Percentiles rank a stretch among this genome's conserved stretches.
These are phyloP conservation scores for Cryptococcus jaspeensis DNA, from an alignment of 1,284 basidiomycete genomes.

Conservation along the genomic window DNA sequence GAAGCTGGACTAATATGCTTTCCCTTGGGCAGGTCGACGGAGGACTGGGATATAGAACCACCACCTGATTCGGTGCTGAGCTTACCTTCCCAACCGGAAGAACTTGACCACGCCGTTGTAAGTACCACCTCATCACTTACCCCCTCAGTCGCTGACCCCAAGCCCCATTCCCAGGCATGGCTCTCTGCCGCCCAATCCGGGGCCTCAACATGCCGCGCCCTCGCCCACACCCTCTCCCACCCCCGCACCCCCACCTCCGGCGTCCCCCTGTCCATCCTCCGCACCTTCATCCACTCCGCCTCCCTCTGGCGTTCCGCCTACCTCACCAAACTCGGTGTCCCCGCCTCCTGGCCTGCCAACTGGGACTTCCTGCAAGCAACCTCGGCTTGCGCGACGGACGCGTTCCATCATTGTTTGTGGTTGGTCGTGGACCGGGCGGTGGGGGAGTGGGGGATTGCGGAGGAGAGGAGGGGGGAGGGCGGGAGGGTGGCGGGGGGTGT, in stretches of 20 bases:
- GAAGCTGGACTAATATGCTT: conserved; percentile 11
- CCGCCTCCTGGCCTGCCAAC: conserved; percentile 71
- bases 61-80: conserved; percentile 14
- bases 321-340: conserved; percentile 75
- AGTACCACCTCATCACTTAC: neutral
- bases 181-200: conserved; percentile 67
- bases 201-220: conserved; percentile 72
- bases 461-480: conserved; percentile 42
- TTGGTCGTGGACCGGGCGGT: conserved; percentile 54
- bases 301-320: conserved; percentile 73
- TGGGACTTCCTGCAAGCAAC: conserved; percentile 89
- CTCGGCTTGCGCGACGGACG: conserved; percentile 73
- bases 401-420: conserved; percentile 87
- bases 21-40: conserved; percentile 56
- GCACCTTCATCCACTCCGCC: conserved; percentile 62
- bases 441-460: conserved; percentile 77
- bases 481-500: neutral
- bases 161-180: conserved; percentile 37
- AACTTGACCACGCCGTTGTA: neutral
- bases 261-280: conserved; percentile 65
- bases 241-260: conserved; percentile 72
- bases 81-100: neutral
- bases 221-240: conserved; percentile 74
- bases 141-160: neutral
- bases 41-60: conserved; percentile 62